Evolutionary conservation across 1,284 basidiomycete species (phyloP), one percentile per base, ranked within the genome.

Genomic region (Ceratobasidium sp.): DNA sequence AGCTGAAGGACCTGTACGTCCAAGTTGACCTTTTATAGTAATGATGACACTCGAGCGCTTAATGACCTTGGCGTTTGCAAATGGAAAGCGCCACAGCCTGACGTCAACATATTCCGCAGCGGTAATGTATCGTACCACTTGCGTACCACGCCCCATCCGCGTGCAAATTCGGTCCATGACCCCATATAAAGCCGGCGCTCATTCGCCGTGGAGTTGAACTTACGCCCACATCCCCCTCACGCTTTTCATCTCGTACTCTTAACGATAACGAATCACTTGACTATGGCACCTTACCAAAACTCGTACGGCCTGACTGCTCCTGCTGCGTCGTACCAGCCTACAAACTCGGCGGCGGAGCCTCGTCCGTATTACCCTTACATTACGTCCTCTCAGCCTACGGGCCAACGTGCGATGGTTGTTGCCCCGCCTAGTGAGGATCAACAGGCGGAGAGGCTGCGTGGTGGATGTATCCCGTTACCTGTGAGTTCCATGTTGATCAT

Each of bases 61-160:
- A n/a, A n/a, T n/a, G n/a, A 9, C 18, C 66, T 39, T 23, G 23
- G 23, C 26, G n/a, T 68, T 53, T n/a, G 18, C 23, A 68, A 68
- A 51, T 68, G n/a, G 9, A 28, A 12, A 7, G 66, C 46, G 49
- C 66, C 60, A 63, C 60, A 40, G 33, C 26, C 46, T 56, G 51
- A 58, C 68, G 68, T 70, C 68, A 70, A 15, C 51, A 58, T 33
- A n/a, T n/a, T 75, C 60, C 72, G 72, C 72, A 75, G 72, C 61
- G 42, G n/a, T 55, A 26, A 44, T 49, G 46, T 53, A 56, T 53
- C 56, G 66, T 44, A 4, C 20, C 60, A 44, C 61, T n/a, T 39
- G 1, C n/a, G n/a, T n/a, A n/a, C n/a, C n/a, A n/a, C n/a, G n/a
- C n/a, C n/a, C n/a, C n/a, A n/a, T n/a, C n/a, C n/a, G n/a, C n/a